Conservation (phyloP, 2,329 filamentous ascomycete species). For the Claviceps maximensis region DNA sequence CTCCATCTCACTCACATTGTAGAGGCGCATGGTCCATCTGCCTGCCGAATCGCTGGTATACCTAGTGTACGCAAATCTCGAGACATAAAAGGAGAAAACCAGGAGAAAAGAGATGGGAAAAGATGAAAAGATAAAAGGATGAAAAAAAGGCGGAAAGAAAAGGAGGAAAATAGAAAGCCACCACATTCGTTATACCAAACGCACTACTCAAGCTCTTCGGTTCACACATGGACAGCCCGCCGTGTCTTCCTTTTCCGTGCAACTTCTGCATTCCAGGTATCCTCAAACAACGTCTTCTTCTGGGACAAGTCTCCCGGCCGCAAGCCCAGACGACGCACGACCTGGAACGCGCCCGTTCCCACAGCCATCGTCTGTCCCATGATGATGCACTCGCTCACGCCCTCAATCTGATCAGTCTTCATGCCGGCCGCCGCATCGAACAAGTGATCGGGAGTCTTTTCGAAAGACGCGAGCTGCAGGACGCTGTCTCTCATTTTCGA, state of each 20-base stretch:
- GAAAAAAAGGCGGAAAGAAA: neutral
- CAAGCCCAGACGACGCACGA: constrained; percentile 65
- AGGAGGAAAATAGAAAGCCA: neutral
- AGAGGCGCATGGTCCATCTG: too few species aligned
- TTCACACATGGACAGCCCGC: neutral
- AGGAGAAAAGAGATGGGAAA: neutral
- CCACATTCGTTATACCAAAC: neutral
- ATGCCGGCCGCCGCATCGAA: constrained; percentile 89
- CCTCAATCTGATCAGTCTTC: constrained; percentile 85
- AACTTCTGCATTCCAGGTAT: constrained; percentile 37
- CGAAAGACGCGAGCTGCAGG: constrained; percentile 86
- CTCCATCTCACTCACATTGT: too few species aligned
- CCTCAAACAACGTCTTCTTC: constrained; percentile 58
- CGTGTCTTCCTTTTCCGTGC: neutral
- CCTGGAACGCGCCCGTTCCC: constrained; percentile 84
- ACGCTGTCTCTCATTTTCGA: constrained; percentile 95
- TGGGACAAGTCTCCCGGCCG: constrained; percentile 41
- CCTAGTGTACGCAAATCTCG: too few species aligned
- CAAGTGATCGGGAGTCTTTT: constrained; percentile 95
- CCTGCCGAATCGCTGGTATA: too few species aligned
- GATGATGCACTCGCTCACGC: constrained; percentile 93
- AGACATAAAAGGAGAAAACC: neutral
- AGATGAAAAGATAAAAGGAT: neutral
- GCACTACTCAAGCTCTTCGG: neutral
- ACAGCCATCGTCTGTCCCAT: constrained; percentile 91